A percentile compares a stretch with the other conserved stretches of the same genome.
phyloP scores from a whole-genome alignment of 306 rosid genomes.

The Ormosia semicastrata region DNA sequence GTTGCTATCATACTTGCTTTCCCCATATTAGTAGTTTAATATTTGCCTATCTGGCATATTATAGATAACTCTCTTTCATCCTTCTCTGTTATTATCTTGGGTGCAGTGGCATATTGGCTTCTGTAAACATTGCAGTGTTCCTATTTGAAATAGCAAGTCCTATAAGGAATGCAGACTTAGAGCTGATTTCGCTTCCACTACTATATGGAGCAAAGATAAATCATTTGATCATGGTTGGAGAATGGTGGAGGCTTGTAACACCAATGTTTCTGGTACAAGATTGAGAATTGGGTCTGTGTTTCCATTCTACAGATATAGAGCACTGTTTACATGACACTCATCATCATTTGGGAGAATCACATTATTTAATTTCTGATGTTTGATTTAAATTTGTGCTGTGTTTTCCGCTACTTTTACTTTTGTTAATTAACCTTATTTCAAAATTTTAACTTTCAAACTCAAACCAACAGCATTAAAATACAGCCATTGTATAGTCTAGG shows the following conservation, averaged over 20 bases:
- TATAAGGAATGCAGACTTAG: conserved; percentile 55
- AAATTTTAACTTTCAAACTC: not conserved
- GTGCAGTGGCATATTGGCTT: conserved; percentile 75
- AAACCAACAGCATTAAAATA: not conserved
- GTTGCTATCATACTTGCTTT: not conserved
- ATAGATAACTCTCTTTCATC: conserved; percentile 1
- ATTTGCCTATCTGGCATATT: not conserved
- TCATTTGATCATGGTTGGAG: conserved; percentile 76
- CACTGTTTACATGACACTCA: conserved; percentile 18
- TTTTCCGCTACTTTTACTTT: not conserved
- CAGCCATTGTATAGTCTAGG: not conserved
- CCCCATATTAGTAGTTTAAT: not conserved
- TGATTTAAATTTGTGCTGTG: not conserved
- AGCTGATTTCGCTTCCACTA: conserved; percentile 68
- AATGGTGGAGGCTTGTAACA: conserved; percentile 99
- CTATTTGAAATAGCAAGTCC: conserved; percentile 97
- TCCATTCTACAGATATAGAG: conserved; percentile 46
- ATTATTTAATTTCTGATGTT: not conserved
- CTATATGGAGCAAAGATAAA: conserved; percentile 92
- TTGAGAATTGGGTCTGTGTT: conserved; percentile 77
- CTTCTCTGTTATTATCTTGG: conserved; percentile 27
- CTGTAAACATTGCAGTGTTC: conserved; percentile 80
- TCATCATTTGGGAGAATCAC: not conserved
- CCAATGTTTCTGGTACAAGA: conserved; percentile 99
- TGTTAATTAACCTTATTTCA: not conserved